phyloP scores from a whole-genome alignment of 2,329 filamentous ascomycete species.

The Exophiala phaeomuriformis region DNA sequence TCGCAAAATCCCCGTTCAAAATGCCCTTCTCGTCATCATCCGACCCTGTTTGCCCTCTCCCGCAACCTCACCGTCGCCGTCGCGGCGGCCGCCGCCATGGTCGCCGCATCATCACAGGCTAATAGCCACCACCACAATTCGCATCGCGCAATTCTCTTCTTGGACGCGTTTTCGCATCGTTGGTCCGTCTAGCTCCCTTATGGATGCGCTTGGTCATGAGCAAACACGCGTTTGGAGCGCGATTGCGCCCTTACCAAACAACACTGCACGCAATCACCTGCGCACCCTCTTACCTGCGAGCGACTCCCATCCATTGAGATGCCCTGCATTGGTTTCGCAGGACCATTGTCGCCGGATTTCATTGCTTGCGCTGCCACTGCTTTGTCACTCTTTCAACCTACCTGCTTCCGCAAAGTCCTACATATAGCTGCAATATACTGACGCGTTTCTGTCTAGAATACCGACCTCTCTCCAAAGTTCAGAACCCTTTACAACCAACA shows the following conservation, averaged over 20 bases:
- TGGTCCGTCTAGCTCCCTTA: slow-evolving; percentile 8
- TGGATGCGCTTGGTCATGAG: not conserved
- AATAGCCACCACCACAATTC: slow-evolving; percentile 33
- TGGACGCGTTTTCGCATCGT: slow-evolving; percentile 19
- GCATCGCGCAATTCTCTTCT: slow-evolving; percentile 3
- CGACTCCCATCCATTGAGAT: not conserved
- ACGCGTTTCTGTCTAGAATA: not conserved
- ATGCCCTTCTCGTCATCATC: slow-evolving; percentile 20
- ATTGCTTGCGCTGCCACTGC: slow-evolving; percentile 1
- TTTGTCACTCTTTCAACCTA: not conserved
- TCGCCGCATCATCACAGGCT: slow-evolving; percentile 25
- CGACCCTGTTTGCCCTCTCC: slow-evolving; percentile 13
- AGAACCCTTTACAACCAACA: slow-evolving; percentile 29
- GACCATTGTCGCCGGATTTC: not conserved
- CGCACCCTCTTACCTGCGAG: not conserved
- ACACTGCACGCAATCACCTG: slow-evolving; percentile 1
- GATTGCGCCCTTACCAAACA: slow-evolving; percentile 14
- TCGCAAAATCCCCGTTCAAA: slow-evolving; percentile 24
- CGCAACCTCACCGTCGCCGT: slow-evolving; percentile 25
- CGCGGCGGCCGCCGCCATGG: slow-evolving; percentile 27
- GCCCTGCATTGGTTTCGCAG: not conserved
- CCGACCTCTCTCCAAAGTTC: not conserved
- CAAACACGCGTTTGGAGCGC: slow-evolving; percentile 20
- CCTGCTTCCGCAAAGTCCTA: not conserved
- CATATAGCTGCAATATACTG: not conserved